These are phyloP conservation scores for Panicum hallii DNA, from an alignment of 202 grass and related monocot genomes.

Conservation along the genomic window DNA sequence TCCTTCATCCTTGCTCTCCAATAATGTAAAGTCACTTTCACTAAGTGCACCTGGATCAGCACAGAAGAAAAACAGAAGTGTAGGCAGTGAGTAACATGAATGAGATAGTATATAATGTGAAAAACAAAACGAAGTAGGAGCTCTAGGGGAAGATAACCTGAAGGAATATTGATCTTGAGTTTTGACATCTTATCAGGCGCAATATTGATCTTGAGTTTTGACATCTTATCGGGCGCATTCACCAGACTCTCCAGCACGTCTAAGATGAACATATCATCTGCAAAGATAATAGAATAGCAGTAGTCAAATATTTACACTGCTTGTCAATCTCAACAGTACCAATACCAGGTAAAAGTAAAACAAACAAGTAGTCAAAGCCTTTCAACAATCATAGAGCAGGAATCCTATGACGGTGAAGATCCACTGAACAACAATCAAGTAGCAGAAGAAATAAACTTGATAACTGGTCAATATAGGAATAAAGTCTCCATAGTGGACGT, in stretches of 20 bases:
- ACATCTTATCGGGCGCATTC: constrained; percentile 39
- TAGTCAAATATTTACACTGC: constrained; percentile 18
- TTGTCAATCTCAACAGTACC: constrained; percentile 31
- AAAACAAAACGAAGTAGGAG: constrained; percentile 21
- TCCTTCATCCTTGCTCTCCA: constrained; percentile 34
- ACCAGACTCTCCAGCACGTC: constrained; percentile 57
- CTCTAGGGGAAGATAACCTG: constrained; percentile 51
- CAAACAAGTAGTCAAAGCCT: constrained; percentile 10
- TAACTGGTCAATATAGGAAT: neutral
- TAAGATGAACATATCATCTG: constrained; percentile 68
- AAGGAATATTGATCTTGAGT: constrained; percentile 45
- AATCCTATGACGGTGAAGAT: constrained; percentile 20
- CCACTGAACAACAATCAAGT: constrained; percentile 6
- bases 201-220: constrained; percentile 37
- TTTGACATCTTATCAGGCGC: constrained; percentile 37
- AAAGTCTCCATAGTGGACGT: neutral
- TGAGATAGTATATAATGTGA: constrained; percentile 31
- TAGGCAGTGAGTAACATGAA: constrained; percentile 20
- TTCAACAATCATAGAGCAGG: neutral
- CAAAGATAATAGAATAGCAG: constrained; percentile 33
- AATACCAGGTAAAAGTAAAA: constrained; percentile 5
- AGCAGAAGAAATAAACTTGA: constrained; percentile 8
- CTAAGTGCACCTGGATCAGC: constrained; percentile 39
- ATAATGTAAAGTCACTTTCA: constrained; percentile 22
- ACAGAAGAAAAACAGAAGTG: constrained; percentile 28